Percentiles rank a stretch among this genome's conserved stretches.
These are phyloP conservation scores for Passiflora organensis DNA, from an alignment of 345 rosid species.

Conservation along the genomic window DNA sequence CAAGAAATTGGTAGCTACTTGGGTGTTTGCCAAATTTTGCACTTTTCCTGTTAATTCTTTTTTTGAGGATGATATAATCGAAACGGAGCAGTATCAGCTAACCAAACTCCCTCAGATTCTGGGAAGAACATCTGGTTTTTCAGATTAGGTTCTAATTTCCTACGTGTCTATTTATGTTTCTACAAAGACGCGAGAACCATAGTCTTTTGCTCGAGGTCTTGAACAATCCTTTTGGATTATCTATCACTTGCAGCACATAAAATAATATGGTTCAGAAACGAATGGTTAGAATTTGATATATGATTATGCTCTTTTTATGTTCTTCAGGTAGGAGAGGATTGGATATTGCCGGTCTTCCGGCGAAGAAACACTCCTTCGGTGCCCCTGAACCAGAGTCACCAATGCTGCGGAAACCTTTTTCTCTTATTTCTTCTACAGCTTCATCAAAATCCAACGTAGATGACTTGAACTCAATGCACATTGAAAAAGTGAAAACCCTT, in stretches of 20 bases:
- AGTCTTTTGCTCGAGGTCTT: neutral
- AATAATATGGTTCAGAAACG: too few species aligned
- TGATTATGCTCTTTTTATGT: neutral
- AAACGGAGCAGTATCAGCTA: conserved; percentile 17
- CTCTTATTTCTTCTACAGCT: conserved; percentile 53
- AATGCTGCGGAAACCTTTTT: conserved; percentile 78
- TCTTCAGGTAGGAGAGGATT: conserved; percentile 19
- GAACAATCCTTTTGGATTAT: too few species aligned
- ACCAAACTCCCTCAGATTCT: conserved; percentile 12
- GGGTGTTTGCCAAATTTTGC: conserved; percentile 6
- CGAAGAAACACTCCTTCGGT: conserved; percentile 55
- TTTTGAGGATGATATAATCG: conserved; percentile 17
- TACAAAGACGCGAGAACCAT: neutral
- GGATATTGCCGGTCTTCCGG: conserved; percentile 49
- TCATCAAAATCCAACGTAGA: conserved; percentile 44
- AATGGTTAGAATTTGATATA: too few species aligned
- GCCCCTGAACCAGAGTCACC: conserved; percentile 56
- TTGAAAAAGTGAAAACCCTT: conserved; percentile 27
- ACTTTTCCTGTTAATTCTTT: conserved; percentile 1
- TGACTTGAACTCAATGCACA: conserved; percentile 12
- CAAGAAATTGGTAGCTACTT: neutral
- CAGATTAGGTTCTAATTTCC: conserved; percentile 10
- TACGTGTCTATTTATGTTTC: conserved; percentile 3
- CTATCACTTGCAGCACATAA: too few species aligned
- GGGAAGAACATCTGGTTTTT: conserved; percentile 20